Conservation (phyloP, 768 basidiomycete species). For the Macrolepiota albuminosa region DNA sequence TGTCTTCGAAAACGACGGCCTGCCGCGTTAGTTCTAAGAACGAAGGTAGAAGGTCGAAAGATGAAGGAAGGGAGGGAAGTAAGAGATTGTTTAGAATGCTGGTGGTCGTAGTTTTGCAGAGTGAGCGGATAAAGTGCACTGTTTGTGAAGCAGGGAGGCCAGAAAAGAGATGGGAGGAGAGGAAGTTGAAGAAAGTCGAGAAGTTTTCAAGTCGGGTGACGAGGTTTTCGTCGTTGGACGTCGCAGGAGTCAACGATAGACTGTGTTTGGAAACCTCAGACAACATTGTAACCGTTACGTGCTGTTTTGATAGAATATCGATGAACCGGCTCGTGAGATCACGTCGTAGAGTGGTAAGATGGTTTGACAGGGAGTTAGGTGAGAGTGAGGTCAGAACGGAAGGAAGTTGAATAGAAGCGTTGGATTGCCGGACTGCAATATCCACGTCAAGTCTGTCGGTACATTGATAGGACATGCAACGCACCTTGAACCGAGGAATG, state of each 20-base stretch:
- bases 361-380: conserved; percentile 44
- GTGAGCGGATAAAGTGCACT: conserved; percentile 44
- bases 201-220: conserved; percentile 50
- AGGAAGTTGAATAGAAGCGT: conserved; percentile 43
- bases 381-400: conserved; percentile 59
- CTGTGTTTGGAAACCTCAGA: conserved; percentile 36
- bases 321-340: conserved; percentile 59
- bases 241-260: conserved; percentile 43
- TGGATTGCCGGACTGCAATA: conserved; percentile 53
- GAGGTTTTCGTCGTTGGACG: conserved; percentile 35
- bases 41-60: conserved; percentile 50
- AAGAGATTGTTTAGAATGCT: conserved; percentile 65
- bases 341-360: conserved; percentile 59
- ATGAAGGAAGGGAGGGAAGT: conserved; percentile 64
- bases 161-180: conserved; percentile 53
- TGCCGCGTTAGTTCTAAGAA: conserved; percentile 54
- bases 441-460: background rate
- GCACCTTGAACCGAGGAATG: conserved; percentile 44
- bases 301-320: conserved; percentile 51
- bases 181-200: conserved; percentile 55
- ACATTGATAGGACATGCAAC: conserved; percentile 1
- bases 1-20: conserved; percentile 66
- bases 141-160: conserved; percentile 44
- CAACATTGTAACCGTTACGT: conserved; percentile 36
- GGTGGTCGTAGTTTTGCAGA: conserved; percentile 56